Base-by-base conservation (phyloP, 768 basidiomycete species). In the Gyrodon lividus region DNA sequence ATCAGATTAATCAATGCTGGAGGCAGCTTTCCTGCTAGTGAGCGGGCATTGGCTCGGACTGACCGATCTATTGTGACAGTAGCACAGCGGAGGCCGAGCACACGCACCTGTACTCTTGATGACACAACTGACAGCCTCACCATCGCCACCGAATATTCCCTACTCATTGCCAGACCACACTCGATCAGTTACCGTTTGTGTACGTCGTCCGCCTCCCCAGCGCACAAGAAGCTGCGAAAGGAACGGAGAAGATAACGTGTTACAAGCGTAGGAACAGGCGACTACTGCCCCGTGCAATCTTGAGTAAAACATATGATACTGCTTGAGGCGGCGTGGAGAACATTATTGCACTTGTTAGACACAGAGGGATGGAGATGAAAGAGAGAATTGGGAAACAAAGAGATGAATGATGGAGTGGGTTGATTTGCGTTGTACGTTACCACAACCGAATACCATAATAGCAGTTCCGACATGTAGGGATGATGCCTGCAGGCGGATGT, bases 371-470 rank as follows among this genome's bases (percentile, higher is more conserved):
- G 53, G 62, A 57, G 23, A 52, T 42, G 53, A 53, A 45, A 51
- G 28, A 46, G 43, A 59, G 56, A 52, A 47, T 50, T 55, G 59
- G 46, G 52, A 58, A 67, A 67, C 54, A 67, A 61, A 63, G 59
- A 58, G 55, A 59, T 62, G 60, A 48, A 57, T 57, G 66, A 62
- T 58, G 66, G 46, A 50, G 48, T 58, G 64, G 56, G 59, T 52
- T 59, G 63, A 49, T 64, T 59, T 60, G 65, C 64, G 63, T 69
- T 69, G 69, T 70, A 69, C 69, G 70, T 48, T 67, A 63, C 63
- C 69, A 70, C 65, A 52, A 69, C 54, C 52, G 53, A 67, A 69
- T 67, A 68, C 61, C 68, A 58, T 67, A 70, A 65, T 61, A 69
- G 61, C 67, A 70, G 64, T 64, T 65, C 56, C 56, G 46, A 50